A percentile compares a stretch with the other conserved stretches of the same genome.
phyloP scores from a whole-genome alignment of 306 rosid species.

The Vigna radiata region DNA sequence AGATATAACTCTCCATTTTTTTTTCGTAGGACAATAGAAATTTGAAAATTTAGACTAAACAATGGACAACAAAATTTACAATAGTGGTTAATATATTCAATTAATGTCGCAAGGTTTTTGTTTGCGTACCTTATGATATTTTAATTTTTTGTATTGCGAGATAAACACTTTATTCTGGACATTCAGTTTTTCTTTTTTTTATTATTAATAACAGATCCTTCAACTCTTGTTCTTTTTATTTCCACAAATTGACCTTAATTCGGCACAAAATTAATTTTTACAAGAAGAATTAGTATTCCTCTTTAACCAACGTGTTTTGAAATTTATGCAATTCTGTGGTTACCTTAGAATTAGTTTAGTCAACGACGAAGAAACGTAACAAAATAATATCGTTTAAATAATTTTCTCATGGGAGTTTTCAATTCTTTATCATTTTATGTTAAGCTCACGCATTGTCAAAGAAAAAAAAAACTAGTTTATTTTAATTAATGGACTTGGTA shows the following conservation, averaged over 20 bases:
- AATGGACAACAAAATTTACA: neutral
- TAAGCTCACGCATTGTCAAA: neutral
- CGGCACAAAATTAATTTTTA: neutral
- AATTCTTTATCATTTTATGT: neutral
- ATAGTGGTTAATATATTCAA: neutral
- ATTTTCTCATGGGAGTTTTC: neutral
- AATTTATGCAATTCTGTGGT: neutral
- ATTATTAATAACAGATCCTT: conserved; percentile 9
- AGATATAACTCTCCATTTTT: neutral
- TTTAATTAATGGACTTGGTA: too few species aligned
- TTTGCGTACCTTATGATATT: neutral
- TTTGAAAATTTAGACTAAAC: neutral
- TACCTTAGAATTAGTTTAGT: neutral
- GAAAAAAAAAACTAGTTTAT: neutral
- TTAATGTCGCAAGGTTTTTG: neutral
- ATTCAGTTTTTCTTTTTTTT: neutral
- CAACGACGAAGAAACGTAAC: neutral
- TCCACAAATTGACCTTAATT: neutral
- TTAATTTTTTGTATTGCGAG: neutral
- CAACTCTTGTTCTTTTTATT: neutral
- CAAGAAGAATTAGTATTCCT: neutral
- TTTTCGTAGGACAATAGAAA: neutral
- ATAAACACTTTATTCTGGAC: neutral
- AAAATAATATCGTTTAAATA: neutral
- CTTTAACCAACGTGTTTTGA: neutral